Percentiles rank a stretch among this genome's conserved stretches.
phyloP scores from a whole-genome alignment of 2,329 filamentous ascomycete species.

The Rutstroemia sp. region DNA sequence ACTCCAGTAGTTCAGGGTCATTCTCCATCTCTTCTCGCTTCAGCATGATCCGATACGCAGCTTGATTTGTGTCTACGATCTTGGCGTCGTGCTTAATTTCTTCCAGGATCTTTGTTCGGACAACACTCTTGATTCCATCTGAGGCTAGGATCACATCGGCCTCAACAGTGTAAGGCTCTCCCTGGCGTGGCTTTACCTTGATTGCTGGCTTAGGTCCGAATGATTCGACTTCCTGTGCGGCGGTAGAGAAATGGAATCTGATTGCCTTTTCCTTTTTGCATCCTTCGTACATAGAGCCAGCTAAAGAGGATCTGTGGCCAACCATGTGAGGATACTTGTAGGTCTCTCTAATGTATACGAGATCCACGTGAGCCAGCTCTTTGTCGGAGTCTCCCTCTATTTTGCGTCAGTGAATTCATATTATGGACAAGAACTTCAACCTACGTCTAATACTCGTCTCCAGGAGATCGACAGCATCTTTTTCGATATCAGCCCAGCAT shows the following conservation, averaged over 20 bases:
- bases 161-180: conserved; percentile 40
- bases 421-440: conserved; percentile 14
- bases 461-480: conserved; percentile 62
- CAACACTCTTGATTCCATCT: conserved; percentile 48
- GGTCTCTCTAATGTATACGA: conserved; percentile 55
- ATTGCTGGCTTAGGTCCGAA: conserved; percentile 55
- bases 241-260: conserved; percentile 59
- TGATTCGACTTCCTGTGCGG: conserved; percentile 47
- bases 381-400: conserved; percentile 58
- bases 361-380: conserved; percentile 64
- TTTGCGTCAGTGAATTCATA: not conserved
- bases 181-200: conserved; percentile 49
- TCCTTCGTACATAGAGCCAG: conserved; percentile 61
- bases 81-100: conserved; percentile 36
- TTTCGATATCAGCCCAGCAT: conserved; percentile 63
- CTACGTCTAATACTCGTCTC: conserved; percentile 65
- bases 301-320: conserved; percentile 67
- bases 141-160: conserved; percentile 45
- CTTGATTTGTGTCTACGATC: conserved; percentile 64
- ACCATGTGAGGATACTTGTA: conserved; percentile 60
- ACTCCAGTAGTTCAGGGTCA: conserved; percentile 50
- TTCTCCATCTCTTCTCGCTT: conserved; percentile 56
- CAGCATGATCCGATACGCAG: conserved; percentile 74
- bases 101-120: conserved; percentile 46
- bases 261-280: conserved; percentile 57